Conservation (phyloP, 1,139 yeast species). For the Yamadazyma taylorii region DNA sequence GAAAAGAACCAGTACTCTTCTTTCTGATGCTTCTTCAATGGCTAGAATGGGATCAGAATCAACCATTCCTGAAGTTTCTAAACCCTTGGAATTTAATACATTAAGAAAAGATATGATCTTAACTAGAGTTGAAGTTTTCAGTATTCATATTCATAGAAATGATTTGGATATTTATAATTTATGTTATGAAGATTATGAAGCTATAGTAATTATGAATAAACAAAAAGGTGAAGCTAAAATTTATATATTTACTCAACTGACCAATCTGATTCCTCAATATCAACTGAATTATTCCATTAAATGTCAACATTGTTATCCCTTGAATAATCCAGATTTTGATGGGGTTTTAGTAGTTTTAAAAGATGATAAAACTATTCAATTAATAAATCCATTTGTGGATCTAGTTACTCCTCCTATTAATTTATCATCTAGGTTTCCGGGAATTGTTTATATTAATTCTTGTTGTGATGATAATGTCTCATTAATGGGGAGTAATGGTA, state of each 20-base stretch:
- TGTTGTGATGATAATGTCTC: conserved; percentile 33
- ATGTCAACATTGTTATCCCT: conserved; percentile 44
- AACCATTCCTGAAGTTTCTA: conserved; percentile 29
- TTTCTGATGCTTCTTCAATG: conserved; percentile 56
- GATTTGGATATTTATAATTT: conserved; percentile 45
- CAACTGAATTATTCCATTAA: conserved; percentile 34
- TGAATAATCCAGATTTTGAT: conserved; percentile 30
- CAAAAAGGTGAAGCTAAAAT: conserved; percentile 41
- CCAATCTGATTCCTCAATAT: conserved; percentile 33
- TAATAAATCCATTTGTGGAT: conserved; percentile 68
- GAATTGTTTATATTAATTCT: conserved; percentile 23
- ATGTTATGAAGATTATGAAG: conserved; percentile 56
- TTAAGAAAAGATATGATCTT: conserved; percentile 67
- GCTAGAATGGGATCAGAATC: conserved; percentile 60
- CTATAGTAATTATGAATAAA: conserved; percentile 47
- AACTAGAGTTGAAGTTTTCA: conserved; percentile 55
- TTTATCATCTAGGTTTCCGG: conserved; percentile 18
- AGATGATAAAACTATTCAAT: conserved; percentile 32
- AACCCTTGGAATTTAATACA: conserved; percentile 26
- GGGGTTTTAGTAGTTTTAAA: conserved; percentile 45
- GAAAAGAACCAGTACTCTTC: conserved; percentile 52
- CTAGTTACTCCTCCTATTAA: conserved; percentile 42
- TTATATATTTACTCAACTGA: conserved; percentile 47
- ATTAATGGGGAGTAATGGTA: conserved; percentile 22
- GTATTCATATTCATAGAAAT: conserved; percentile 26